Evolutionary conservation across 129 eudicot species (phyloP).

Genomic region (Tagetes patula): DNA sequence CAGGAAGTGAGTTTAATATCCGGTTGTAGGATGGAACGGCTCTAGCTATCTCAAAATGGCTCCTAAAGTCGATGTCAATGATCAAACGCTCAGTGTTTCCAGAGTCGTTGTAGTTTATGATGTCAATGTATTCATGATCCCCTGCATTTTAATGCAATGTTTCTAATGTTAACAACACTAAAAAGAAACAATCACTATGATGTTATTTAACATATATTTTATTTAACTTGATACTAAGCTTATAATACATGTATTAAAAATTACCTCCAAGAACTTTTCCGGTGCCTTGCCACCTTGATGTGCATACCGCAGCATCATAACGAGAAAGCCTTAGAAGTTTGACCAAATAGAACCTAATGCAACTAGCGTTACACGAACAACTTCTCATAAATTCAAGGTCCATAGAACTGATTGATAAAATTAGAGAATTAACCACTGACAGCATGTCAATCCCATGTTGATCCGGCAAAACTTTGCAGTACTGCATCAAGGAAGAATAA

Average conservation of each 20-base stretch:
- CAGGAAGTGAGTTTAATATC: constrained; percentile 64
- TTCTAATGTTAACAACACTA: constrained; percentile 10
- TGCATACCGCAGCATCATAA: constrained; percentile 88
- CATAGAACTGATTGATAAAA: constrained; percentile 49
- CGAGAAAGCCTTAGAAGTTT: constrained; percentile 75
- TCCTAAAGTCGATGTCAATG: constrained; percentile 79
- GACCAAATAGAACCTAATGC: constrained; percentile 67
- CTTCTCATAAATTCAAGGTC: constrained; percentile 57
- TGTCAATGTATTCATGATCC: constrained; percentile 86
- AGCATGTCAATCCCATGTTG: constrained; percentile 63
- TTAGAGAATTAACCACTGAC: constrained; percentile 65
- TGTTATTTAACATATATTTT: neutral
- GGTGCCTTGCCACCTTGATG: constrained; percentile 71
- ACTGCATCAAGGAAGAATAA: constrained; percentile 36
- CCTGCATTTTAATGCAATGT: constrained; percentile 45
- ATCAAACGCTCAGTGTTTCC: constrained; percentile 60
- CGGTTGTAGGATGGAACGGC: constrained; percentile 73
- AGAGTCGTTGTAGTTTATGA: constrained; percentile 42
- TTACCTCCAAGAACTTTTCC: constrained; percentile 94
- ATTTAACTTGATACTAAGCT: neutral
- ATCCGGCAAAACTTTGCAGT: constrained; percentile 56
- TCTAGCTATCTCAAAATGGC: constrained; percentile 95
- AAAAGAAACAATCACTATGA: neutral
- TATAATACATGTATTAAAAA: neutral
- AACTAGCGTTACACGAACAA: constrained; percentile 75